Percentiles rank a stretch among this genome's conserved stretches.
Conservation (phyloP, 768 basidiomycete species). For the Rubroboletus satanas region DNA sequence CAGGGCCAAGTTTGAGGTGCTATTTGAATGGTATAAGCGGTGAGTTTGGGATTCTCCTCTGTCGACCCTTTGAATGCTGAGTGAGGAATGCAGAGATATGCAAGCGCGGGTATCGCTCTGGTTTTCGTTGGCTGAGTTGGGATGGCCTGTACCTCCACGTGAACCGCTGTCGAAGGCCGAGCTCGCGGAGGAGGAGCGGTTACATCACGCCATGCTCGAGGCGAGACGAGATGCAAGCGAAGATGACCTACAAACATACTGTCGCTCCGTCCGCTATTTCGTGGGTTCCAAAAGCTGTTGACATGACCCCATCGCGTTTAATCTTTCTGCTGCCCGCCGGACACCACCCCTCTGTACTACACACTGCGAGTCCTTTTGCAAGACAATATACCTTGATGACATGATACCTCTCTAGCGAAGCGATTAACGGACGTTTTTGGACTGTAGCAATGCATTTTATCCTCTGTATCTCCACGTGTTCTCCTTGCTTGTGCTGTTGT, state of each 20-base stretch:
- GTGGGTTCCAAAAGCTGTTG: constrained; percentile 49
- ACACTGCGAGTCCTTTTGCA: constrained; percentile 4
- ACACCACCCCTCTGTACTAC: neutral
- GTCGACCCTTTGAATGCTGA: neutral
- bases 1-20: constrained; percentile 54
- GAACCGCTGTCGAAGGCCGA: constrained; percentile 68
- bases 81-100: constrained; percentile 50
- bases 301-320: neutral
- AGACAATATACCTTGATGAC: constrained; percentile 25
- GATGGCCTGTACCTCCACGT: constrained; percentile 55
- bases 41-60: constrained; percentile 28
- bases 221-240: constrained; percentile 48
- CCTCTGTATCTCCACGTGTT: constrained; percentile 17
- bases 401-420: constrained; percentile 17
- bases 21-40: constrained; percentile 56
- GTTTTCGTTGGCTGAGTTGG: constrained; percentile 56
- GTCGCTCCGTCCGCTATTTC: constrained; percentile 58
- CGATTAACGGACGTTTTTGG: constrained; percentile 6
- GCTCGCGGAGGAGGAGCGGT: constrained; percentile 61
- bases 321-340: neutral
- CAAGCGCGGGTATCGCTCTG: constrained; percentile 59
- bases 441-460: constrained; percentile 23
- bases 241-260: constrained; percentile 51
- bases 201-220: constrained; percentile 58
- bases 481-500: constrained; percentile 2